Base-by-base conservation (phyloP, 2,329 filamentous ascomycete genomes). In the Pseudopyrenochaeta lycopersici region DNA sequence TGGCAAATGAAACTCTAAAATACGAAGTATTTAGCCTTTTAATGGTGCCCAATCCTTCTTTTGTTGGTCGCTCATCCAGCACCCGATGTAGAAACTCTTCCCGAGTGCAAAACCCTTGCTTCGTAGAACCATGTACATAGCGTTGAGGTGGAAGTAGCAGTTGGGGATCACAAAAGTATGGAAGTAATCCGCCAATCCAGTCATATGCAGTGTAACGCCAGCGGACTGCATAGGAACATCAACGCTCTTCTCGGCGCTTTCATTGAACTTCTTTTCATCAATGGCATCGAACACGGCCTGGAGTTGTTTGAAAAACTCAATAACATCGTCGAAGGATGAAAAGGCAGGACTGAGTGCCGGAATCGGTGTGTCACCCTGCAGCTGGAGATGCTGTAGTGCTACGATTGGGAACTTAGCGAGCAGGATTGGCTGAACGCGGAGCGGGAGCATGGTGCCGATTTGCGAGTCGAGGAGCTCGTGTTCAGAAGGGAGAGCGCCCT, bases 91-190 rank as follows among this genome's bases (percentile, higher is more conserved):
- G 1, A 38, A 17, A 3, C 30, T 7, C 48, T 67, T 67, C 4
- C 64, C 63, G 11, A 67, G 44, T 17, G 38, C 47, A 44, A 66
- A 66, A 1, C 64, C 64, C 12, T 52, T 59, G 15, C 42, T 58
- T 33, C 64, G 60, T 23, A 67, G 18, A 15, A 64, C 32, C 64
- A 64, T 66, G 41, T 67, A 67, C 52, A 67, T 63, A 12, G 61
- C 48, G 40, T 66, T 67, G 27, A 66, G 53, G 41, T 67, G 63
- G 48, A 67, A 67, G 35, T 62, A 67, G 35, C 55, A 42, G 53
- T 67, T 67, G 12, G 64, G 64, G 4, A 67, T 31, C 5, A 48
- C 54, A 29, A 66, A 67, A 27, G 46, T 30, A 32, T 54, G 48
- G n/a, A 53, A 52, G 33, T 55, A 62, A 21, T 62, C 60, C 10